Percentiles rank a stretch among this genome's conserved stretches.
phyloP scores from a whole-genome alignment of 2,329 filamentous ascomycete species.

The Talaromyces verruculosus region DNA sequence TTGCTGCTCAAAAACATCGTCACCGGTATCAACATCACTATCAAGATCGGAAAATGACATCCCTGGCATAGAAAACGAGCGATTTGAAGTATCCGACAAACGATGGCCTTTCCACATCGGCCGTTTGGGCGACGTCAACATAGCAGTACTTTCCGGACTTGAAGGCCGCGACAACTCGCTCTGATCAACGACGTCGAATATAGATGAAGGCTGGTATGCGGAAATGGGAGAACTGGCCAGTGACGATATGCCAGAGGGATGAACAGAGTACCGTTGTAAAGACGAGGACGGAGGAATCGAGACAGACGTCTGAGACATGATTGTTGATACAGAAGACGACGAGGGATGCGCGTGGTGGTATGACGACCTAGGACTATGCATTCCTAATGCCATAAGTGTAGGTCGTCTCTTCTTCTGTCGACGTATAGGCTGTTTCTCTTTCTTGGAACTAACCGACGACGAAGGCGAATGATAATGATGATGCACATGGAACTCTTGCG shows the following conservation, averaged over 20 bases:
- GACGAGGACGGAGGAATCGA: constrained; percentile 51
- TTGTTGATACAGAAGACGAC: constrained; percentile 54
- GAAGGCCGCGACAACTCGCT: constrained; percentile 71
- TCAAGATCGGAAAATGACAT: constrained; percentile 5
- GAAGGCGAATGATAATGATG: constrained; percentile 83
- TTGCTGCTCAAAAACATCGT: constrained; percentile 7
- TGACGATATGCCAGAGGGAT: constrained; percentile 61
- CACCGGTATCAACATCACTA: constrained; percentile 22
- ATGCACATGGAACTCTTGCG: constrained; percentile 84
- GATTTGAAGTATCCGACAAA: constrained; percentile 59
- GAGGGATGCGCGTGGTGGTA: constrained; percentile 30
- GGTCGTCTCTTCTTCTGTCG: constrained; percentile 72
- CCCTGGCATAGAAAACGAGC: constrained; percentile 20
- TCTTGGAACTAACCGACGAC: constrained; percentile 44
- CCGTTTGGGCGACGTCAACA: constrained; percentile 61
- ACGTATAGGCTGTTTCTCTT: constrained; percentile 51
- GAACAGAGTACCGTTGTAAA: constrained; percentile 35
- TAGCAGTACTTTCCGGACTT: constrained; percentile 76
- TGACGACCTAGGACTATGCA: constrained; percentile 35
- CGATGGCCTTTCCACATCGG: constrained; percentile 57
- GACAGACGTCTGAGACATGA: constrained; percentile 63
- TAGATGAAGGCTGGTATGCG: constrained; percentile 65
- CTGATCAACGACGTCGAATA: constrained; percentile 73
- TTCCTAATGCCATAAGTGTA: constrained; percentile 37
- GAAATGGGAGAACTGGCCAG: constrained; percentile 79